Evolutionary conservation across 495 filamentous ascomycete genomes (phyloP), one percentile per base, ranked within the genome.

Genomic region (Talaromyces thailandensis): DNA sequence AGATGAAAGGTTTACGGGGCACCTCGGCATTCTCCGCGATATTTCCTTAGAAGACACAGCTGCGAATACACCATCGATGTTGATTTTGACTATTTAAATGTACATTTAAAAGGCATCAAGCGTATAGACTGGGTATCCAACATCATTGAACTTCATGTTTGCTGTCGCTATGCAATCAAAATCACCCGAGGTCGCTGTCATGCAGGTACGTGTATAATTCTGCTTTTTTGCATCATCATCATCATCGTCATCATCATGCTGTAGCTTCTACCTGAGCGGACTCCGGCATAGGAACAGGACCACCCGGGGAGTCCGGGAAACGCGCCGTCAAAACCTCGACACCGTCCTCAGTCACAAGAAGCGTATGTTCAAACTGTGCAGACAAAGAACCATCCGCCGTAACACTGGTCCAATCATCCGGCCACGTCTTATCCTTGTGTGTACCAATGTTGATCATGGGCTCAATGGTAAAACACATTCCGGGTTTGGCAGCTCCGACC

Each of bases 401-500:
- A 25, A 85, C 86, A 68, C 88, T 92, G 1, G 91, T 96, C 91
- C 91, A 96, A 71, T 93, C 85, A 70, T 96, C 91, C 3, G 91
- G 91, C 91, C 91, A 96, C 0, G 88, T 93, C 62, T 88, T 82
- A 68, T 96, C 91, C 48, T 83, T 82, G 67, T 91, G 85, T 11
- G 86, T 91, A 25, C 91, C 92, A 9, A 91, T 73, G 43, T 88
- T 89, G 66, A 96, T 89, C 91, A 96, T 96, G 16, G 91, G 91
- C 75, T 96, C 91, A 63, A 96, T 95, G 1, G 92, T 95, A 63
- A 96, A 96, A 65, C 88, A 92, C 92, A 95, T 94, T 32, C 92
- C 91, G 6, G 86, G 83, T 75, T 94, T 93, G 48, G 90, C 91
- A 21, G 84, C 84, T 48, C 91, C 91, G 0, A 94, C 88, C 0